A percentile compares a stretch with the other conserved stretches of the same genome.
Evolutionary conservation across 2,329 filamentous ascomycete species (phyloP).

Genomic region (Boeremia exigua): DNA sequence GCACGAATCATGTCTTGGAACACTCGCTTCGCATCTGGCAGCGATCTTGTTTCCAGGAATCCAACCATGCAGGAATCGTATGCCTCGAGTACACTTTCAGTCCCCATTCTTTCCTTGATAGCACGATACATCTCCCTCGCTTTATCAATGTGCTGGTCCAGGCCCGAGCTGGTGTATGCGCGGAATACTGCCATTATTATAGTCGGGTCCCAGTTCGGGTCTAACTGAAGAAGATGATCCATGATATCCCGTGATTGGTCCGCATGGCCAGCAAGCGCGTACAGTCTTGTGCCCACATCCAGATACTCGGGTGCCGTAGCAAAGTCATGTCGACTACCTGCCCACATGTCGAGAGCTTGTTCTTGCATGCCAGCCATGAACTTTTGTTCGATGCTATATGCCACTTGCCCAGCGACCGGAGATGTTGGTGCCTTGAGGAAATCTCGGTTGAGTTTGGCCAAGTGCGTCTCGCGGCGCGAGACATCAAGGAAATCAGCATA

Average conservation of each 20-base stretch:
- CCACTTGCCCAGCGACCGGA: slow-evolving; percentile 28
- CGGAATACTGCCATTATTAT: slow-evolving; percentile 73
- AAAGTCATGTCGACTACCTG: slow-evolving; percentile 22
- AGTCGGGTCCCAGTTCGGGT: slow-evolving; percentile 58
- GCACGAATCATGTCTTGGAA: slow-evolving; percentile 88
- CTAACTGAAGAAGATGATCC: slow-evolving; percentile 58
- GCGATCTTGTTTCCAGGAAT: slow-evolving; percentile 70
- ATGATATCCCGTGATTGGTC: slow-evolving; percentile 64
- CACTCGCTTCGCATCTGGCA: slow-evolving; percentile 72
- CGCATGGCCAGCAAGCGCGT: slow-evolving; percentile 64
- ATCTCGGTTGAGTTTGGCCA: slow-evolving; percentile 37
- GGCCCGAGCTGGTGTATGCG: slow-evolving; percentile 64
- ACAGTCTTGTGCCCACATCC: slow-evolving; percentile 71
- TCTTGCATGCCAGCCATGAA: slow-evolving; percentile 35
- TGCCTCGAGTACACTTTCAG: slow-evolving; percentile 70
- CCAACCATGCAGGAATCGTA: slow-evolving; percentile 76
- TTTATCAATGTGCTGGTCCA: slow-evolving; percentile 50
- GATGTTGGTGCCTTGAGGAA: slow-evolving; percentile 27
- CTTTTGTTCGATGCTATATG: slow-evolving; percentile 34
- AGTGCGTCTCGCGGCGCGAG: slow-evolving; percentile 21
- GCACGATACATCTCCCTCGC: slow-evolving; percentile 58
- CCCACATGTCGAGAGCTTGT: slow-evolving; percentile 42
- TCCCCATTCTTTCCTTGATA: slow-evolving; percentile 66
- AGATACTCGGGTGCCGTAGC: slow-evolving; percentile 53
- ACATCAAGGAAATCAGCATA: slow-evolving; percentile 20